phyloP scores from a whole-genome alignment of 371 early-diverging fungal species.

The Hamiltosporidium magnivora region DNA sequence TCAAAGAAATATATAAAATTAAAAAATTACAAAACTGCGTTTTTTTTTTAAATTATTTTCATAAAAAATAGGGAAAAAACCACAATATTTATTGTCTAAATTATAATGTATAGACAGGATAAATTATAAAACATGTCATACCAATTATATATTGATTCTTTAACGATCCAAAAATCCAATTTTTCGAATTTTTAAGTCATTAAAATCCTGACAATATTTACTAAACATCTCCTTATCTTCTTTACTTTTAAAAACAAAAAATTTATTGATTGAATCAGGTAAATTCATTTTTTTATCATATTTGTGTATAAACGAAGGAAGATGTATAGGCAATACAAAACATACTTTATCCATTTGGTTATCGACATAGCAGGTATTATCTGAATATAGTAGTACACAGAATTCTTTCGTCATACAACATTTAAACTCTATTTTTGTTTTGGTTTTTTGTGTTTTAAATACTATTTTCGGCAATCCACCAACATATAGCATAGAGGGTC shows the following conservation, averaged over 20 bases:
- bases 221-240: constrained; percentile 4
- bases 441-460: constrained; percentile 13
- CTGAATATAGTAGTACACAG: constrained; percentile 22
- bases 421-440: constrained; percentile 3
- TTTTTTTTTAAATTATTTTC: background rate
- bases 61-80: background rate
- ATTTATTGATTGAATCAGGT: background rate
- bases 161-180: background rate
- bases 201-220: constrained; percentile 2
- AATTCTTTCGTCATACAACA: constrained; percentile 20
- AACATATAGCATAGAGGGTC: constrained; percentile 18
- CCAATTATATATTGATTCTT: background rate
- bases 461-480: constrained; percentile 6
- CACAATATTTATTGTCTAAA: background rate
- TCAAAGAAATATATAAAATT: too few relatives aligned
- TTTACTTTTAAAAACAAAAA: constrained; percentile 19
- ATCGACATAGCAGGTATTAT: constrained; percentile 10
- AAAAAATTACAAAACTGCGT: too few relatives aligned
- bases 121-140: too few relatives aligned
- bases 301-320: constrained; percentile 25
- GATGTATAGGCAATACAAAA: constrained; percentile 34
- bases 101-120: background rate
- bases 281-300: constrained; percentile 4
- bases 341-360: constrained; percentile 13
- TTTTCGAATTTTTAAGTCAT: background rate